Evolutionary conservation across 345 rosid genomes (phyloP), one percentile per base, ranked within the genome.

Genomic region (Lepidium sativum): DNA sequence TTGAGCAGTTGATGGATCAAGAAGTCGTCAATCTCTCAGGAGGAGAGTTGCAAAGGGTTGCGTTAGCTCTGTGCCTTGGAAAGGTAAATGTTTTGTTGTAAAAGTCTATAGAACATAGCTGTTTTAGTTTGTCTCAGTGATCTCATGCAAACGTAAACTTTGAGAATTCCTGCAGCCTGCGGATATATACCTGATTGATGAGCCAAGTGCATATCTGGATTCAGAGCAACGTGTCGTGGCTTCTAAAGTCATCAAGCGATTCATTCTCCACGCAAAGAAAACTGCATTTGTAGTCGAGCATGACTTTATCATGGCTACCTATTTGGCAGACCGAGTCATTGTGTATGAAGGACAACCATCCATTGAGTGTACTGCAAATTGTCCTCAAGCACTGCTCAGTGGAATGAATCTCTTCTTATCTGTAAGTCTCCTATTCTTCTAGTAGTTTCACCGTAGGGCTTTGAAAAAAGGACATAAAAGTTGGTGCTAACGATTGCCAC

Each of bases 141-240:
- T 63, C 75, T 70, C 57, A 70, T 54, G 43, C 43, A 49, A 61
- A 37, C 56, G 16, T 18, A 27, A 51, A 33, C 9, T 59, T 42
- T 43, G 18, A 58, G 40, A 65, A 65, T 59, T 21, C 33, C 8
- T 80, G 79, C 95, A 94, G 99, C 97, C 98, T 2, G 99, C 99
- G 7, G 99, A 95, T 63, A 91, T 95, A 59, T 95, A 95, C 76
- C 78, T 95, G 66, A 95, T 95, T 25, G 99, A 95, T 77, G 99
- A 95, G 76, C 99, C 97, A 12, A 91, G 95, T 83, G 97, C 99
- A 9, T 88, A 95, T 84, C 92, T 95, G 20, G 99, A 95, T 60
- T 95, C 99, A 2, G 99, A 95, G 91, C 99, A 91, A 80, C 96
- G 97, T 78, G 91, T 91, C 23, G 88, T 88, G 75, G 99, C 99